phyloP scores from a whole-genome alignment of 1,284 basidiomycete genomes.

The Stereum hirsutum region DNA sequence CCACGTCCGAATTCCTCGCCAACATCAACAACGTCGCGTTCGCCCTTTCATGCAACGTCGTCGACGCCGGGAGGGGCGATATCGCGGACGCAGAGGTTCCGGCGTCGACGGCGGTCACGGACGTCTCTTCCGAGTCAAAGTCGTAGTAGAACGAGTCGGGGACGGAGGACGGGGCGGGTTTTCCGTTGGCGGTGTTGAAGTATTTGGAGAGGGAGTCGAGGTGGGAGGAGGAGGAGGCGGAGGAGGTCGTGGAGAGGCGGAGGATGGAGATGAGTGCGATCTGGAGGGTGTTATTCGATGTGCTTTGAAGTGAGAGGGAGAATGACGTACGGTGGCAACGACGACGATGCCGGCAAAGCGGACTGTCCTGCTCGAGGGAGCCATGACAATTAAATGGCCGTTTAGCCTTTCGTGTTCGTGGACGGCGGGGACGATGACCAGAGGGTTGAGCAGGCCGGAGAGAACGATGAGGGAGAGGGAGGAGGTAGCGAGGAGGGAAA shows the following conservation, averaged over 20 bases:
- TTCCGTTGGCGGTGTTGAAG: not conserved
- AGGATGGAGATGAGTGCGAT: not conserved
- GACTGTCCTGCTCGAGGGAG: too few species aligned
- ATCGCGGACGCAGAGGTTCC: not conserved
- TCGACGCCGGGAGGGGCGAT: not conserved
- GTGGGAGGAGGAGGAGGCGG: not conserved
- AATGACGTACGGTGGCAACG: too few species aligned
- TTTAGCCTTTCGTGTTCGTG: too few species aligned
- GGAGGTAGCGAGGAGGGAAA: too few species aligned
- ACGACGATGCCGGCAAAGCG: too few species aligned
- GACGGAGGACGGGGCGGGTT: not conserved
- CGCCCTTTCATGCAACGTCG: constrained; percentile 8
- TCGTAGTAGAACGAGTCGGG: not conserved
- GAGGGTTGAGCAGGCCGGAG: too few species aligned
- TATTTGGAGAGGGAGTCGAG: not conserved
- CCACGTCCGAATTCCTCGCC: constrained; percentile 61
- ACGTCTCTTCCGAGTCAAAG: not conserved
- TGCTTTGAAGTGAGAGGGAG: too few species aligned
- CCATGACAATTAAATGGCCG: too few species aligned
- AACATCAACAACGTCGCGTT: constrained; percentile 35
- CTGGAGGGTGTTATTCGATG: too few species aligned
- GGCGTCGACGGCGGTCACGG: not conserved
- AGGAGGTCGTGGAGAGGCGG: not conserved
- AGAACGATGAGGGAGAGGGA: too few species aligned
- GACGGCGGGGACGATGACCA: too few species aligned